Conservation (phyloP, 2,329 filamentous ascomycete species). For the Diaporthe eres region DNA sequence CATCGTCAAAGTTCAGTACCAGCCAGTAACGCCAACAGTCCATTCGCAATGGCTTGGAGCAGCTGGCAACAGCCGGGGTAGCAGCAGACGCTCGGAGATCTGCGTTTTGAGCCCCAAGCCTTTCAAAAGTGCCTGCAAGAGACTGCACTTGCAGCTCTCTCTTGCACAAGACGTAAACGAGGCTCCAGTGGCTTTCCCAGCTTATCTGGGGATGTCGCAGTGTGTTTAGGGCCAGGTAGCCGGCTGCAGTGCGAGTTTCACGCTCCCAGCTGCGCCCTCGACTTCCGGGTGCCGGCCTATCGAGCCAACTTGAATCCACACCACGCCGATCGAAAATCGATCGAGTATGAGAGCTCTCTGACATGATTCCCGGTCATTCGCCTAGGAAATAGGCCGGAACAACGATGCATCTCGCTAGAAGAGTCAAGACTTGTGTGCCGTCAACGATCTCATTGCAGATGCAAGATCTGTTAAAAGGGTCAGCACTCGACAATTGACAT, state of each 20-base stretch:
- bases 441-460: not conserved
- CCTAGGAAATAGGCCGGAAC: slow-evolving; percentile 13
- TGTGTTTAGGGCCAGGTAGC: slow-evolving; percentile 14
- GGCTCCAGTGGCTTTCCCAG: slow-evolving; percentile 1
- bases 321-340: slow-evolving; percentile 22
- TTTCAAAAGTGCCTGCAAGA: not conserved
- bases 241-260: slow-evolving; percentile 38
- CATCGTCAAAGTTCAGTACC: slow-evolving; percentile 6
- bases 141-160: slow-evolving; percentile 34
- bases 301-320: slow-evolving; percentile 38
- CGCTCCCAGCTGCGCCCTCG: slow-evolving; percentile 36
- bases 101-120: not conserved
- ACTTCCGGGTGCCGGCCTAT: slow-evolving; percentile 11
- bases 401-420: slow-evolving; percentile 23
- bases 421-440: not conserved
- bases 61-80: slow-evolving; percentile 16
- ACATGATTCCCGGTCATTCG: slow-evolving; percentile 7
- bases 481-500: slow-evolving; percentile 18
- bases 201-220: slow-evolving; percentile 38
- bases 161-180: not conserved
- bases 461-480: slow-evolving; percentile 9
- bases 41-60: not conserved
- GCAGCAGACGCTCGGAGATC: slow-evolving; percentile 4
- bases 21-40: not conserved
- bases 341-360: slow-evolving; percentile 12